Conservation (phyloP, 2,329 filamentous ascomycete genomes). For the Lomentospora prolificans region DNA sequence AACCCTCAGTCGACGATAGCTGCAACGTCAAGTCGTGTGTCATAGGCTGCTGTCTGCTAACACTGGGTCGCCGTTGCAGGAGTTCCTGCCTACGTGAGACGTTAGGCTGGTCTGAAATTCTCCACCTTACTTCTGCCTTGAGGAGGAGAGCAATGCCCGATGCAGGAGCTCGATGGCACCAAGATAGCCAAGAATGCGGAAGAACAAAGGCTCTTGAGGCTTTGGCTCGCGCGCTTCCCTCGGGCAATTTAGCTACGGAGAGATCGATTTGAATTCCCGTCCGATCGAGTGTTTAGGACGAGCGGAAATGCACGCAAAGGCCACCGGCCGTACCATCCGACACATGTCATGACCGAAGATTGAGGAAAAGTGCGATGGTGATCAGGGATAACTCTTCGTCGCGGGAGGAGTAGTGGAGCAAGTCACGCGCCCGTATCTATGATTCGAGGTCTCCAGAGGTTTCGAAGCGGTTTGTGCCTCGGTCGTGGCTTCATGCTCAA, state of each 20-base stretch:
- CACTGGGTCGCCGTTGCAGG: not conserved
- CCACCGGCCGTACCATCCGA: not conserved
- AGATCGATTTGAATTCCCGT: not conserved
- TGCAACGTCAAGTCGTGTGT: not conserved
- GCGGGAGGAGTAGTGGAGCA: not conserved
- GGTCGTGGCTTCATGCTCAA: too few relatives aligned
- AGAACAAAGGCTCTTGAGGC: too few relatives aligned
- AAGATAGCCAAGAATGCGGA: too few relatives aligned
- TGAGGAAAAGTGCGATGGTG: not conserved
- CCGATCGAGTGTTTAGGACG: not conserved
- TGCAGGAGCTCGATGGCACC: not conserved
- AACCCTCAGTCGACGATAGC: not conserved
- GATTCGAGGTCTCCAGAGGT: too few relatives aligned
- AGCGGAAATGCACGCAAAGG: not conserved
- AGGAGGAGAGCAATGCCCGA: not conserved
- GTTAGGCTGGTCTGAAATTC: not conserved
- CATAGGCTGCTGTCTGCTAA: not conserved
- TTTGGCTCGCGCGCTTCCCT: too few relatives aligned
- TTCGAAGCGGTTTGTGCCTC: not conserved
- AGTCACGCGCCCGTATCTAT: not conserved
- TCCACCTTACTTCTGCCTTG: not conserved
- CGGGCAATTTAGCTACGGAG: too few relatives aligned
- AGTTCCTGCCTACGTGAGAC: not conserved
- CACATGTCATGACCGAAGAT: not conserved
- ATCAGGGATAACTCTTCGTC: not conserved